Evolutionary conservation across 768 basidiomycete species (phyloP).

Genomic region (Mrakia blollopis): DNA sequence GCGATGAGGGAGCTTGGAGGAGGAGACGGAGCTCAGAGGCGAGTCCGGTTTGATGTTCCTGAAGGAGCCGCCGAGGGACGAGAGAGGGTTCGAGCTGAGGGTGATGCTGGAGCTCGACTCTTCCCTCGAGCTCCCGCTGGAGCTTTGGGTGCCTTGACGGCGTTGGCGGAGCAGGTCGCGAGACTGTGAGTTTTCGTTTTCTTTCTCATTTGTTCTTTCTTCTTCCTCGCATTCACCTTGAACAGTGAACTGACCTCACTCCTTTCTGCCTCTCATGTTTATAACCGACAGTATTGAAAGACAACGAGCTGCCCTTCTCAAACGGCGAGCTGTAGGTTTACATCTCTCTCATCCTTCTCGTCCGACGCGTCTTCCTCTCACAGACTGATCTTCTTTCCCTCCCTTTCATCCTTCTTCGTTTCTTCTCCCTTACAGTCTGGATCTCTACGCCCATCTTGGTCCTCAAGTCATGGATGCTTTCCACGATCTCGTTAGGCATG

Average conservation of each 20-base stretch:
- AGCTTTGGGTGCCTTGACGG: background rate
- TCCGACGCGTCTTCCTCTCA: too few species aligned
- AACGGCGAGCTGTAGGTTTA: background rate
- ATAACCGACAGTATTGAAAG: background rate
- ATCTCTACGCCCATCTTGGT: background rate
- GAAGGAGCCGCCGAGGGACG: background rate
- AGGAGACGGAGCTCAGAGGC: background rate
- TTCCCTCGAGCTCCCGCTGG: background rate
- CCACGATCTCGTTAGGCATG: background rate
- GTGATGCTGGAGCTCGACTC: background rate
- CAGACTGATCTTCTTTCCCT: background rate
- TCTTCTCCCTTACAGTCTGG: background rate
- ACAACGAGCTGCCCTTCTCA: background rate
- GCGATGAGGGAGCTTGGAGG: background rate
- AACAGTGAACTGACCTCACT: background rate
- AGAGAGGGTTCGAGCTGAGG: background rate
- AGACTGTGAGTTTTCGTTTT: background rate
- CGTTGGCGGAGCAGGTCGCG: background rate
- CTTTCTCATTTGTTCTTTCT: background rate
- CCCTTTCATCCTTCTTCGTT: background rate
- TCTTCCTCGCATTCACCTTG: background rate
- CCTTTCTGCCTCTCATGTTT: background rate
- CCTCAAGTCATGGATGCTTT: background rate
- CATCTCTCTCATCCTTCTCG: too few species aligned
- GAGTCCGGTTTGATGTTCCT: too few species aligned